These are phyloP conservation scores for Logfia minima DNA, from an alignment of 129 eudicot genomes.

Conservation along the genomic window DNA sequence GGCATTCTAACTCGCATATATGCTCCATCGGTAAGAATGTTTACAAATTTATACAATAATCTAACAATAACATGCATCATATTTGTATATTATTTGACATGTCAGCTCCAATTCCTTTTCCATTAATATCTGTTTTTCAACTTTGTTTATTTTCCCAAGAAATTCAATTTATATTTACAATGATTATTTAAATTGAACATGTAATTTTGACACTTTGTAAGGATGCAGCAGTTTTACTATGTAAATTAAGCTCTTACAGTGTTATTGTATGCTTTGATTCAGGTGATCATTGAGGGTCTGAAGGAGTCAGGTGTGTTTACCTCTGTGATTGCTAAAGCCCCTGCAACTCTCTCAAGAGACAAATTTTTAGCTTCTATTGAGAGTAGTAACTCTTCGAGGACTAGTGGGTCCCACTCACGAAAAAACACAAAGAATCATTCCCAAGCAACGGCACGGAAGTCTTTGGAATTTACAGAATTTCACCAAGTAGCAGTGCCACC, in stretches of 20 bases:
- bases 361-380: constrained; percentile 69
- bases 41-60: too few relatives aligned
- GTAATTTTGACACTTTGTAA: neutral
- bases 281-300: constrained; percentile 87
- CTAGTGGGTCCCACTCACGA: constrained; percentile 39
- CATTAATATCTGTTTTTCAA: neutral
- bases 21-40: constrained; percentile 80
- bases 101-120: too few relatives aligned
- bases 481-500: constrained; percentile 86
- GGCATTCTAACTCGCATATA: constrained; percentile 91
- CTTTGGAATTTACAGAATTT: constrained; percentile 34
- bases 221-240: neutral
- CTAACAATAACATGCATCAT: too few relatives aligned
- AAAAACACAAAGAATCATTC: constrained; percentile 41
- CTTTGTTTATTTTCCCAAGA: neutral
- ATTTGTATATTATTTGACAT: too few relatives aligned
- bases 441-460: constrained; percentile 68
- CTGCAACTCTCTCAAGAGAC: constrained; percentile 55
- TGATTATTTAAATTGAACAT: neutral
- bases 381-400: constrained; percentile 60
- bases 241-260: neutral
- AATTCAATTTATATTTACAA: neutral
- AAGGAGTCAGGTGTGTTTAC: constrained; percentile 79
- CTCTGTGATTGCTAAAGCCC: constrained; percentile 70
- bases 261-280: constrained; percentile 15